Conservation (phyloP, 352 stramenopile species). For the Phytophthora nicotianae region DNA sequence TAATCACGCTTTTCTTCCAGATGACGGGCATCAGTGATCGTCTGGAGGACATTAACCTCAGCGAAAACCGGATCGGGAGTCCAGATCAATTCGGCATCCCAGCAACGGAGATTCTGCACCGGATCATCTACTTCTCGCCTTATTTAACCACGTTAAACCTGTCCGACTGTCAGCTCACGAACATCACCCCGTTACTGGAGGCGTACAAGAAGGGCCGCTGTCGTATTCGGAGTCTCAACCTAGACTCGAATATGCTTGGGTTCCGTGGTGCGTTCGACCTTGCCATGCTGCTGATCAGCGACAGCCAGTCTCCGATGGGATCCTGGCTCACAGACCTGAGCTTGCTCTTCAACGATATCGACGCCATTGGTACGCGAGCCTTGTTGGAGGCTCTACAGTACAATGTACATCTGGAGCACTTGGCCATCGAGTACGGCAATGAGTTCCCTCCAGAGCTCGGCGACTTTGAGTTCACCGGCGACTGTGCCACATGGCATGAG, state of each 20-base stretch:
- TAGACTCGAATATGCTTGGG: conserved; percentile 61
- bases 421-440: conserved; percentile 63
- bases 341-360: conserved; percentile 61
- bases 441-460: conserved; percentile 55
- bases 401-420: conserved; percentile 55
- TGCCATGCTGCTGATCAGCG: conserved; percentile 62
- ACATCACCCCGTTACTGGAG: conserved; percentile 55
- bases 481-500: conserved; percentile 48
- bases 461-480: conserved; percentile 55
- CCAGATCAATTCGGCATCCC: conserved; percentile 59
- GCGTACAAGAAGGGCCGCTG: conserved; percentile 59
- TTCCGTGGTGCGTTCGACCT: conserved; percentile 63
- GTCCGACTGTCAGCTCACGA: conserved; percentile 50
- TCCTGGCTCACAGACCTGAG: conserved; percentile 52
- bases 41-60: conserved; percentile 61
- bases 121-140: conserved; percentile 62
- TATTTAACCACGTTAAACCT: conserved; percentile 60
- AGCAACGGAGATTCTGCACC: conserved; percentile 52
- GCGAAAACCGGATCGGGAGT: conserved; percentile 61
- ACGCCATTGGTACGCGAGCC: conserved; percentile 54
- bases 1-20: conserved; percentile 60
- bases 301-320: conserved; percentile 43
- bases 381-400: conserved; percentile 57
- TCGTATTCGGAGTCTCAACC: conserved; percentile 49
- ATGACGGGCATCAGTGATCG: conserved; percentile 59